Evolutionary conservation across 306 rosid genomes (phyloP).

Genomic region (Malus sieversii): DNA sequence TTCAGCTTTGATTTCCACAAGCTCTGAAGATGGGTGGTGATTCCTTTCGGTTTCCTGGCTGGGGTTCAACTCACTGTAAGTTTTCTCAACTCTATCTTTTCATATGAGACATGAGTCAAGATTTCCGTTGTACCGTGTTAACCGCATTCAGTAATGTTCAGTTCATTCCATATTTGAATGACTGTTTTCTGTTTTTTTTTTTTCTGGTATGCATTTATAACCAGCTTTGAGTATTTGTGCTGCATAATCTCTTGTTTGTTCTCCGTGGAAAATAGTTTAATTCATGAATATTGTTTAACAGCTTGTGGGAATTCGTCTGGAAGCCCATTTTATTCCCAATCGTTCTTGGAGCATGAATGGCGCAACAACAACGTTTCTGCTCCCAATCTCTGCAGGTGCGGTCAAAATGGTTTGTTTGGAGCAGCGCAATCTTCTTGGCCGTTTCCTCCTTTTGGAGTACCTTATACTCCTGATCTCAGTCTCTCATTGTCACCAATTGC

Average conservation of each 20-base stretch:
- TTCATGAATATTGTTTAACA: conserved; percentile 26
- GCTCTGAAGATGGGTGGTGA: conserved; percentile 50
- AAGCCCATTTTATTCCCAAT: conserved; percentile 69
- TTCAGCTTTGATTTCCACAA: conserved; percentile 3
- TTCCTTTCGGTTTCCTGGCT: too few relatives aligned
- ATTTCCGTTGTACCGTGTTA: neutral
- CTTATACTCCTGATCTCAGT: conserved; percentile 60
- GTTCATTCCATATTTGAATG: neutral
- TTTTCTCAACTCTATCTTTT: conserved; percentile 3
- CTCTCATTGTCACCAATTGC: conserved; percentile 46
- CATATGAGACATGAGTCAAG: neutral
- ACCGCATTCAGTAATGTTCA: neutral
- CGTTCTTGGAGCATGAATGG: conserved; percentile 58
- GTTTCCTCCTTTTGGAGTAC: conserved; percentile 67
- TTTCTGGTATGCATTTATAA: neutral
- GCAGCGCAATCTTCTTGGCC: conserved; percentile 58
- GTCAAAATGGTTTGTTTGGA: conserved; percentile 84
- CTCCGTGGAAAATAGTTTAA: neutral
- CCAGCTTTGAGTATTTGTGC: neutral
- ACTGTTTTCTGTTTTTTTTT: neutral
- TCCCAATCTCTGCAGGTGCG: conserved; percentile 63
- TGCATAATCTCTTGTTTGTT: neutral
- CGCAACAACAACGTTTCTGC: conserved; percentile 64
- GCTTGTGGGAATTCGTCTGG: conserved; percentile 80
- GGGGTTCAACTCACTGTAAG: conserved; percentile 58